Conservation (phyloP, 225 moss, liverwort and hornwort species). For the Pleurozium schreberi region DNA sequence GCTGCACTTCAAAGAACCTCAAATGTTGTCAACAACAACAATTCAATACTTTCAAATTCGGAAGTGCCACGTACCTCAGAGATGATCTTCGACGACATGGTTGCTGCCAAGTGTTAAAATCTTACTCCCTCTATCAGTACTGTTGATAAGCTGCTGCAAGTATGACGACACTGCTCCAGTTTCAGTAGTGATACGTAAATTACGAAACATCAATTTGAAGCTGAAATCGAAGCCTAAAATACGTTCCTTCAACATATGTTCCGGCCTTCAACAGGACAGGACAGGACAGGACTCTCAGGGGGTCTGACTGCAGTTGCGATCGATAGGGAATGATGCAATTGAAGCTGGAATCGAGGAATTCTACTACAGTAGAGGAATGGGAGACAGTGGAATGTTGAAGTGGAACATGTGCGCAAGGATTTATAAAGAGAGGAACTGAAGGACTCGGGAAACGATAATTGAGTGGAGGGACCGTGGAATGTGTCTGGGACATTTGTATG, state of each 20-base stretch:
- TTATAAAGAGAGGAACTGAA: background rate
- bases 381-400: background rate
- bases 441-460: too few relatives aligned
- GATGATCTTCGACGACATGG: slow-evolving; percentile 2
- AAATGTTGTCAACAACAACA: background rate
- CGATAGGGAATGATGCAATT: too few relatives aligned
- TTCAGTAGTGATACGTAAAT: background rate
- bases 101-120: background rate
- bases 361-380: background rate
- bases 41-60: background rate
- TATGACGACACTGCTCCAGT: background rate
- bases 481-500: background rate
- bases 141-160: background rate
- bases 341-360: background rate
- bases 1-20: background rate
- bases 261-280: too few relatives aligned
- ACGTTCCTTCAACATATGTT: background rate
- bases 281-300: too few relatives aligned
- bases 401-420: background rate
- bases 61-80: background rate
- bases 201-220: background rate
- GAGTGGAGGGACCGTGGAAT: background rate
- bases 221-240: background rate
- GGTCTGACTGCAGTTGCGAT: background rate
- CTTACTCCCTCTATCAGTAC: background rate